Conservation (phyloP, 2,329 filamentous ascomycete species). For the Cladosporium sp. region DNA sequence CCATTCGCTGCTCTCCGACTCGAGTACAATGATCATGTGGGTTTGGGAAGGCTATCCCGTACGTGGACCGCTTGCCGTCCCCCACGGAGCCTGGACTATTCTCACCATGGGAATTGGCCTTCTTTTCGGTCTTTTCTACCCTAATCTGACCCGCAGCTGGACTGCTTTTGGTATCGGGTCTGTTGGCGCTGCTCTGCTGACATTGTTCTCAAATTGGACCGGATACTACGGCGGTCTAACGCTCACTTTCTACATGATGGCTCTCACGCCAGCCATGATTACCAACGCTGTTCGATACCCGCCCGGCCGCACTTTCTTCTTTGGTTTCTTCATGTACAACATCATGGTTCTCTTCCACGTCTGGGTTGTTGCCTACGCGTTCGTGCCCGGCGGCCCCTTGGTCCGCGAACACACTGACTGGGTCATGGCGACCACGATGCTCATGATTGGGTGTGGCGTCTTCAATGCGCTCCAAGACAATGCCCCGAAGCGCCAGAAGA, state of each 20-base stretch:
- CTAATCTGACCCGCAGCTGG: conserved; percentile 69
- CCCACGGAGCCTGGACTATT: conserved; percentile 84
- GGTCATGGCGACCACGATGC: conserved; percentile 84
- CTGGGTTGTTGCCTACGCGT: conserved; percentile 97
- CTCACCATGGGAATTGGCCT: conserved; percentile 80
- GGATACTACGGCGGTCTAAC: conserved; percentile 80
- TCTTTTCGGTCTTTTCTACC: conserved; percentile 66
- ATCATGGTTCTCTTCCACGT: conserved; percentile 94
- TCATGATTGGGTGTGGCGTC: conserved; percentile 75
- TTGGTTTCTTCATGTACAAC: conserved; percentile 89
- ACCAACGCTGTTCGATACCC: conserved; percentile 68
- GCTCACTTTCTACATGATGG: conserved; percentile 74
- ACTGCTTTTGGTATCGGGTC: conserved; percentile 71
- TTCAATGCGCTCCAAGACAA: conserved; percentile 56
- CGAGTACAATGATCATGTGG: conserved; percentile 98
- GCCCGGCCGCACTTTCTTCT: conserved; percentile 74
- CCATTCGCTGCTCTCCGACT: conserved; percentile 90
- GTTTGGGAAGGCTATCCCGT: conserved; percentile 95
- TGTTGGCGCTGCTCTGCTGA: conserved; percentile 71
- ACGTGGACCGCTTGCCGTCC: conserved; percentile 76
- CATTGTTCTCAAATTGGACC: conserved; percentile 71
- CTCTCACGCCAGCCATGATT: conserved; percentile 68
- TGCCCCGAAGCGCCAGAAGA: conserved; percentile 35
- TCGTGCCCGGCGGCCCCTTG: conserved; percentile 87
- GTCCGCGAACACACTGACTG: conserved; percentile 94